Conservation (phyloP, 352 stramenopile genomes). For the Globisporangium cederbergense region DNA sequence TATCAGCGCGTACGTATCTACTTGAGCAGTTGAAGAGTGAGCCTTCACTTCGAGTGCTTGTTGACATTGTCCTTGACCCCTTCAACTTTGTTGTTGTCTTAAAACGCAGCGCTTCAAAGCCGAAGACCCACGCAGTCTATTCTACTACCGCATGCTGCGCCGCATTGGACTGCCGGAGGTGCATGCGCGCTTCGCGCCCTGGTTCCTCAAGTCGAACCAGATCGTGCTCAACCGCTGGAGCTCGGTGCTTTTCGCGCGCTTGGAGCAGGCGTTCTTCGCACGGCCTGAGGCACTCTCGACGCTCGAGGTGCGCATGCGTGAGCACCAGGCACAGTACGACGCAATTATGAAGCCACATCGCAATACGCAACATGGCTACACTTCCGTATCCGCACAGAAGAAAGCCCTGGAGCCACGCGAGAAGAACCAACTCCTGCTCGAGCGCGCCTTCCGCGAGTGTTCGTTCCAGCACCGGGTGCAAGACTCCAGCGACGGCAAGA, state of each 20-base stretch:
- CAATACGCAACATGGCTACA: not conserved
- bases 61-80: not conserved
- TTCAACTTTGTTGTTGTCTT: not conserved
- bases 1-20: conserved; percentile 43
- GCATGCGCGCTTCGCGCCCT: conserved; percentile 70
- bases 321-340: conserved; percentile 44
- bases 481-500: conserved; percentile 17
- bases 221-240: conserved; percentile 69
- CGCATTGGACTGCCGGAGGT: conserved; percentile 63
- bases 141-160: conserved; percentile 78
- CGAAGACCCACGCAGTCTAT: conserved; percentile 63
- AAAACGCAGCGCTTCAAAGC: conserved; percentile 46
- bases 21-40: not conserved
- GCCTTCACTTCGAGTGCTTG: not conserved
- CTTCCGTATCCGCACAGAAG: not conserved
- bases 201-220: conserved; percentile 77
- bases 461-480: conserved; percentile 46
- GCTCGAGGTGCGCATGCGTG: conserved; percentile 60
- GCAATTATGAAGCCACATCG: conserved; percentile 30
- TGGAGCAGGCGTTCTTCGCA: conserved; percentile 65
- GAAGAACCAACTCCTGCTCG: conserved; percentile 56
- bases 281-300: conserved; percentile 48
- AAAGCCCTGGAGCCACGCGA: conserved; percentile 32
- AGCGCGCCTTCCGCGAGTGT: conserved; percentile 63
- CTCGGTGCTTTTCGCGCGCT: conserved; percentile 54